Evolutionary conservation across 148 eudicot genomes (phyloP), one percentile per base, ranked within the genome.

Genomic region (Rhododendron mucronatum): DNA sequence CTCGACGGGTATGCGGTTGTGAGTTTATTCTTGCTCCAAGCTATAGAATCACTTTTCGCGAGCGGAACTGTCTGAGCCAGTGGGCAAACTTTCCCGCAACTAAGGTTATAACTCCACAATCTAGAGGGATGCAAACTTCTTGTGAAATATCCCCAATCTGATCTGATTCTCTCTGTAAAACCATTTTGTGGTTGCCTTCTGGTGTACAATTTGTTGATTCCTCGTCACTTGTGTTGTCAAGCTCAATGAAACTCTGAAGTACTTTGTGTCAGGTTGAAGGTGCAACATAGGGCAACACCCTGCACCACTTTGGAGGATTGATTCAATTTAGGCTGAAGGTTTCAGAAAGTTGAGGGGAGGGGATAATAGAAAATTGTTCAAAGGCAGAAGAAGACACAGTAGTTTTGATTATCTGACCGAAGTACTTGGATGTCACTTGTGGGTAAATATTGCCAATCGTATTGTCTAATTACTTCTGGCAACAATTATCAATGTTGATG

Each of bases 291-390:
- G 80, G 81, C 53, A 45, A 47, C 18, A 2, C 57, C 33, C 39
- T 79, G 82, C 55, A 26, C 57, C 82, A 79, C 57, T 48, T 45
- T 1, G 82, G 82, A 47, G 82, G 55, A 78, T 79, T 47, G 59
- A 48, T 48, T 79, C 35, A 53, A 81, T 53, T 81, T 81, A 57
- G 65, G 44, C 45, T 51, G 83, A 81, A 51, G 65, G 45, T 81
- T 21, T 28, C 83, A 81, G 44, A 33, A 59, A 61, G 73, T 20
- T 1, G 33, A 21, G 48, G 59, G 39, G 39, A 48, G 51, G 61
- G 63, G 63, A 57, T 13, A 33, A 37, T 18, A 41, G 45, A 44
- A 23, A 55, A 3, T 7, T 13, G 39, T 12, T 39, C 21, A 8
- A 61, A 20, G 74, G 75, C 51, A 61, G 4, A 21, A 61, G 74